Percentiles rank a stretch among this genome's conserved stretches.
Evolutionary conservation across 2,329 filamentous ascomycete genomes (phyloP).

Genomic region (Cercospora brassicicola): DNA sequence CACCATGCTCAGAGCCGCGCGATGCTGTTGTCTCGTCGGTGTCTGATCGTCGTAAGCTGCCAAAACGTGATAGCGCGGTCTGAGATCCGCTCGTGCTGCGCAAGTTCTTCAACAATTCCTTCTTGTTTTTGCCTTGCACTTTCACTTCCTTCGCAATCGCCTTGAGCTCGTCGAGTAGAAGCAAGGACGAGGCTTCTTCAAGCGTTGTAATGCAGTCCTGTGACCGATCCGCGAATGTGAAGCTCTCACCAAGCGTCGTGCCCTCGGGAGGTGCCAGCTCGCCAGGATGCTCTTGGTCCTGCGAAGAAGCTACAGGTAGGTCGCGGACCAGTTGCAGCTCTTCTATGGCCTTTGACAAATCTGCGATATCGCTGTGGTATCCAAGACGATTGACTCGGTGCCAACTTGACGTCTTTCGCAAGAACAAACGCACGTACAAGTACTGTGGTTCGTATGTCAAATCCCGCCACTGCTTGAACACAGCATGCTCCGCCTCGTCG

Average conservation of each 20-base stretch:
- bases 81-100: conserved; percentile 73
- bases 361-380: conserved; percentile 79
- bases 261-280: conserved; percentile 52
- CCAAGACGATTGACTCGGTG: conserved; percentile 75
- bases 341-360: conserved; percentile 66
- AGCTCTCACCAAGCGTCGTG: conserved; percentile 55
- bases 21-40: conserved; percentile 58
- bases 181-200: conserved; percentile 77
- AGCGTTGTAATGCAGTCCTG: conserved; percentile 71
- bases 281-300: conserved; percentile 46
- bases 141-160: conserved; percentile 80
- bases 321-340: conserved; percentile 60
- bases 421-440: conserved; percentile 88
- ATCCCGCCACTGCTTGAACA: conserved; percentile 74
- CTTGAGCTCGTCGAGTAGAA: conserved; percentile 88
- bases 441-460: conserved; percentile 86
- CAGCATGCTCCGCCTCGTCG: conserved; percentile 69
- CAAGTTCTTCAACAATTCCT: conserved; percentile 72
- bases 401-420: conserved; percentile 90
- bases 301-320: conserved; percentile 53
- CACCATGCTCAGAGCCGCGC: conserved; percentile 39
- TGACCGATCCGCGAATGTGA: conserved; percentile 79
- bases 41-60: conserved; percentile 65
- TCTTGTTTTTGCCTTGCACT: conserved; percentile 83
- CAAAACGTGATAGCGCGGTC: conserved; percentile 65